Evolutionary conservation across 768 basidiomycete genomes (phyloP).

Genomic region (Naematelia encephala): DNA sequence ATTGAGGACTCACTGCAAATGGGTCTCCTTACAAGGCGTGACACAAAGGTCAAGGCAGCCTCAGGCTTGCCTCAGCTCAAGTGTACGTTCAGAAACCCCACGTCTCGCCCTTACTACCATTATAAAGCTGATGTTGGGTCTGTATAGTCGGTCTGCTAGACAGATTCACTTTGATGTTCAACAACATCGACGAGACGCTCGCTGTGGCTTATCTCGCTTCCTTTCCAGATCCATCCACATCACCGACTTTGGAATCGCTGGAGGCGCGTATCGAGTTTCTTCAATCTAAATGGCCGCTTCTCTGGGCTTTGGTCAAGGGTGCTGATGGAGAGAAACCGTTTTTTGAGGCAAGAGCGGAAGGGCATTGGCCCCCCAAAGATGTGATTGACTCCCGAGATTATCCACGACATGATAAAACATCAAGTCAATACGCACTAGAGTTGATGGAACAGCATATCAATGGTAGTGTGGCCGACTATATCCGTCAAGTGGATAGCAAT

Average conservation of each 20-base stretch:
- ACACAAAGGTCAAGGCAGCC: not conserved
- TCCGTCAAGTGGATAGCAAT: not conserved
- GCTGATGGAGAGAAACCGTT: not conserved
- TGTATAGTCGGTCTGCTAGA: not conserved
- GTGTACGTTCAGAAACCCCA: not conserved
- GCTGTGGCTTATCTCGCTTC: not conserved
- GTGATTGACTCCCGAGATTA: not conserved
- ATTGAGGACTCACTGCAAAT: not conserved
- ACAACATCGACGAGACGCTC: not conserved
- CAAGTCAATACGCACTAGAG: not conserved
- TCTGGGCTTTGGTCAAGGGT: not conserved
- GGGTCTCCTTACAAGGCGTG: not conserved
- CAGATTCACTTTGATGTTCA: not conserved
- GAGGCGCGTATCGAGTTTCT: not conserved
- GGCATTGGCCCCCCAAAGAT: not conserved
- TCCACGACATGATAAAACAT: not conserved
- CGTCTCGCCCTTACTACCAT: no score
- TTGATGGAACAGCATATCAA: not conserved
- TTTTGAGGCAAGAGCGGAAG: not conserved
- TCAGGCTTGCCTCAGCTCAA: not conserved
- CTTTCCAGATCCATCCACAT: not conserved
- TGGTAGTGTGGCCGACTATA: not conserved
- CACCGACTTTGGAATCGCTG: not conserved
- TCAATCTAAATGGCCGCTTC: not conserved
- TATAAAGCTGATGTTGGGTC: not conserved